These are phyloP conservation scores for Skeletonema potamos DNA, from an alignment of 108 stramenopile species.

Conservation along the genomic window DNA sequence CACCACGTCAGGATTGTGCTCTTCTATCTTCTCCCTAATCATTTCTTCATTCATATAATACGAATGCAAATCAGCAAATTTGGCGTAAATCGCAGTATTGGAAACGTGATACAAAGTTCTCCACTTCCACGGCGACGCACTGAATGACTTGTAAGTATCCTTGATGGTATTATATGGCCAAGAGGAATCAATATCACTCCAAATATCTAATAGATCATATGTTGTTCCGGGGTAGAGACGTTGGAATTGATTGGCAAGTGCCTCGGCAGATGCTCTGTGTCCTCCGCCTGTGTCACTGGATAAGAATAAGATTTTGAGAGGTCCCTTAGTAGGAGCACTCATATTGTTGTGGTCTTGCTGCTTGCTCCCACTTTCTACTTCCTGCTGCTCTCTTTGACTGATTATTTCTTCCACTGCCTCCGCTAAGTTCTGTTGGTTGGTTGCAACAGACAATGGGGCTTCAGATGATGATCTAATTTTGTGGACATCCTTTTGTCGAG, in stretches of 20 bases:
- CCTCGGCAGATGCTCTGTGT: slow-evolving; percentile 94
- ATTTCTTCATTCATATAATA: slow-evolving; percentile 54
- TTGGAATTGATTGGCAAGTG: slow-evolving; percentile 87
- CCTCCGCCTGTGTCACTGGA: slow-evolving; percentile 98
- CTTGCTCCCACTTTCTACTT: neutral
- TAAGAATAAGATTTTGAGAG: slow-evolving; percentile 87
- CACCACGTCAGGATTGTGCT: slow-evolving; percentile 82
- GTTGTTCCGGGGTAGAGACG: slow-evolving; percentile 83
- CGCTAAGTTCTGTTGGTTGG: slow-evolving; percentile 9
- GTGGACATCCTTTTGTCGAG: neutral
- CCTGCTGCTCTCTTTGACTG: neutral
- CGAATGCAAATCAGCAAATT: slow-evolving; percentile 58
- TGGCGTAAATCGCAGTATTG: slow-evolving; percentile 60
- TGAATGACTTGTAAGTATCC: neutral
- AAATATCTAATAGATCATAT: slow-evolving; percentile 87
- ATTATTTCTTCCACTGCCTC: neutral
- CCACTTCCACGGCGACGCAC: slow-evolving; percentile 78
- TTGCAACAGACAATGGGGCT: slow-evolving; percentile 18
- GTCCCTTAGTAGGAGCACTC: slow-evolving; percentile 7
- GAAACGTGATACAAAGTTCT: slow-evolving; percentile 76
- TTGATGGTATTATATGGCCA: slow-evolving; percentile 40
- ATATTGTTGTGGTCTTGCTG: neutral
- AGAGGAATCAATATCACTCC: slow-evolving; percentile 64
- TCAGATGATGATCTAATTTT: neutral
- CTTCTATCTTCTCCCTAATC: slow-evolving; percentile 61